Evolutionary conservation across 2,329 filamentous ascomycete genomes (phyloP).

Genomic region (Cordyceps cateniannulata): DNA sequence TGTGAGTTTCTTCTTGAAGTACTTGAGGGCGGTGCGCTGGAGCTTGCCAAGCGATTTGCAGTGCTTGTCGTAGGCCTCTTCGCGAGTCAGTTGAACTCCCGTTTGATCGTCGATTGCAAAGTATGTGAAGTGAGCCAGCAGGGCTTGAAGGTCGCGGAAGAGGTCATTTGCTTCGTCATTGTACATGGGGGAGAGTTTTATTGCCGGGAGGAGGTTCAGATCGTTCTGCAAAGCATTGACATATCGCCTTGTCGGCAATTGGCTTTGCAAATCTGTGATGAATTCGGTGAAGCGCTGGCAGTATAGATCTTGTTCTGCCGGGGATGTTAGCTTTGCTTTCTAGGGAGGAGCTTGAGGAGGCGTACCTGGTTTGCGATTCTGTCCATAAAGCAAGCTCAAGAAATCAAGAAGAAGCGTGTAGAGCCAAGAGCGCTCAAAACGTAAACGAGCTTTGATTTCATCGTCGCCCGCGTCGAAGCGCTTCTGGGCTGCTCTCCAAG

Average conservation of each 20-base stretch:
- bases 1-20: slow-evolving; percentile 87
- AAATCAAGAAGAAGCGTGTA: slow-evolving; percentile 83
- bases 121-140: slow-evolving; percentile 81
- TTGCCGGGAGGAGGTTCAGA: slow-evolving; percentile 71
- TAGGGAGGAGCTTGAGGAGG: not conserved
- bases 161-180: slow-evolving; percentile 67
- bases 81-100: slow-evolving; percentile 64
- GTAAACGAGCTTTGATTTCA: slow-evolving; percentile 65
- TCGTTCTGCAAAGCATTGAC: slow-evolving; percentile 85
- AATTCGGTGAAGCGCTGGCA: slow-evolving; percentile 93
- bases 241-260: slow-evolving; percentile 88
- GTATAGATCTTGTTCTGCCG: slow-evolving; percentile 64
- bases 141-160: slow-evolving; percentile 69
- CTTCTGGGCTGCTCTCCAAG: slow-evolving; percentile 83
- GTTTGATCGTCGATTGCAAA: slow-evolving; percentile 92
- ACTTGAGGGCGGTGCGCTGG: slow-evolving; percentile 69
- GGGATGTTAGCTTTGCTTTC: slow-evolving; percentile 19
- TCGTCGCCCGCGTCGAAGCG: slow-evolving; percentile 85
- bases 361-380: slow-evolving; percentile 23
- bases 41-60: slow-evolving; percentile 70
- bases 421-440: slow-evolving; percentile 91
- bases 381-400: slow-evolving; percentile 61
- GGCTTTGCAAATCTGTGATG: slow-evolving; percentile 82
- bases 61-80: slow-evolving; percentile 73
- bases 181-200: slow-evolving; percentile 73